Evolutionary conservation across 305 asterid genomes (phyloP).

Genomic region (Fraxinus nigra): DNA sequence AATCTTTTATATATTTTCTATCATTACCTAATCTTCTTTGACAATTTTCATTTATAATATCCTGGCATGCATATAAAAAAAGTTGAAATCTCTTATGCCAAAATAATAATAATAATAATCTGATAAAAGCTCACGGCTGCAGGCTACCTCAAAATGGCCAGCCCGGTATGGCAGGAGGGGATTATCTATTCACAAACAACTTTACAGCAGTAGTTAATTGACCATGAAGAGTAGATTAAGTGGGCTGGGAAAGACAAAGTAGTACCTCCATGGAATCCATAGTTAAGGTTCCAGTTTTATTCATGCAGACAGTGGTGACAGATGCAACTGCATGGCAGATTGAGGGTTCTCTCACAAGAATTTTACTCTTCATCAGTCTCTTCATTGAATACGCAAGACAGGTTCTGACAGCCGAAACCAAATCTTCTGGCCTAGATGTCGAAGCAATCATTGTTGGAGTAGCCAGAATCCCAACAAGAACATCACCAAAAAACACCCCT

Average conservation of each 20-base stretch:
- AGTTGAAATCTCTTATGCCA: too few species aligned
- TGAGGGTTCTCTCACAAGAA: constrained; percentile 56
- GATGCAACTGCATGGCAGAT: constrained; percentile 67
- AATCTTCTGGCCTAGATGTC: constrained; percentile 71
- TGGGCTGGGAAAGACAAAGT: background rate
- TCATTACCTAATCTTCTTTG: background rate
- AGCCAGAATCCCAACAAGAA: constrained; percentile 56
- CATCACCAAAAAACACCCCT: constrained; percentile 41
- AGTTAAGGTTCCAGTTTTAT: constrained; percentile 63
- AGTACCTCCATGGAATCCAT: constrained; percentile 47
- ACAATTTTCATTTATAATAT: too few species aligned
- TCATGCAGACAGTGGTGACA: constrained; percentile 55
- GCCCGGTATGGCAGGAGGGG: too few species aligned
- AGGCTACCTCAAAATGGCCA: background rate
- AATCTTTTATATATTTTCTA: too few species aligned
- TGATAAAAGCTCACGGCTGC: background rate
- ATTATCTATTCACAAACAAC: background rate
- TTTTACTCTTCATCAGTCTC: constrained; percentile 62
- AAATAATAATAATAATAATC: too few species aligned
- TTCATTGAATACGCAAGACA: constrained; percentile 60
- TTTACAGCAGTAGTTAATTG: background rate
- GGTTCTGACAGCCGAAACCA: constrained; percentile 56
- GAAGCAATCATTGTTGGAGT: constrained; percentile 73
- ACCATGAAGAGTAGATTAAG: background rate
- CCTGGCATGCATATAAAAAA: background rate